Conservation (phyloP, 352 stramenopile species). For the Phytopythium mirpurense region DNA sequence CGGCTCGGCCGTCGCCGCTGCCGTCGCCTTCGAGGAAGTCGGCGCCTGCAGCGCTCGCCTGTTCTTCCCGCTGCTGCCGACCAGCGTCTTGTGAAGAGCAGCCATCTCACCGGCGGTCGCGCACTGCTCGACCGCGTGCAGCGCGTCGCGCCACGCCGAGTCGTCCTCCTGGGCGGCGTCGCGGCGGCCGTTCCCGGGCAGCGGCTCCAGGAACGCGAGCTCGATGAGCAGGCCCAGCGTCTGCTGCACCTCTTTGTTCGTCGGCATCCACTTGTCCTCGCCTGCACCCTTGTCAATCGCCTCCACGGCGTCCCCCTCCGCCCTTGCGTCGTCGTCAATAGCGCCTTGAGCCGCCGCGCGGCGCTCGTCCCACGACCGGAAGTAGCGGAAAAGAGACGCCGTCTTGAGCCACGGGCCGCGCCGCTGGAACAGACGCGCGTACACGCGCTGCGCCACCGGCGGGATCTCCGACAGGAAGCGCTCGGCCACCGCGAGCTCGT, state of each 20-base stretch:
- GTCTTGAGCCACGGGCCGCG: constrained; percentile 74
- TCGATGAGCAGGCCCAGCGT: constrained; percentile 38
- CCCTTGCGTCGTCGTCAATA: constrained; percentile 4
- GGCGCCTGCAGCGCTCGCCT: neutral
- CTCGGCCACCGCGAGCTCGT: constrained; percentile 35
- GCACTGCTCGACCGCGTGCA: constrained; percentile 55
- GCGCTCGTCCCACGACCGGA: constrained; percentile 13
- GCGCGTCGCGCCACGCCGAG: constrained; percentile 8
- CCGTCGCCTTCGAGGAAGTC: neutral
- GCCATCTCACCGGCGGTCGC: constrained; percentile 40
- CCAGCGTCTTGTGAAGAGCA: constrained; percentile 50
- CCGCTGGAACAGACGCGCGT: constrained; percentile 72
- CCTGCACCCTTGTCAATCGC: neutral
- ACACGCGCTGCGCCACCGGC: constrained; percentile 55
- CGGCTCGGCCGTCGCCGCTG: constrained; percentile 2
- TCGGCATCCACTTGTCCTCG: constrained; percentile 8
- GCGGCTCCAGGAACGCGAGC: constrained; percentile 26
- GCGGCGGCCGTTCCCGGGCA: constrained; percentile 11
- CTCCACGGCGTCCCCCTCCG: neutral
- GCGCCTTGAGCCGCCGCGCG: neutral
- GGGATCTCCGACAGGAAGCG: constrained; percentile 44
- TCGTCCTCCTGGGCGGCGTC: no score
- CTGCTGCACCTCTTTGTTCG: constrained; percentile 30
- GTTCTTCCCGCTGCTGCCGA: constrained; percentile 31
- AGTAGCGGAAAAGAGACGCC: constrained; percentile 57